Evolutionary conservation across 768 basidiomycete species (phyloP).

Genomic region (Tricholoma saponaceum): DNA sequence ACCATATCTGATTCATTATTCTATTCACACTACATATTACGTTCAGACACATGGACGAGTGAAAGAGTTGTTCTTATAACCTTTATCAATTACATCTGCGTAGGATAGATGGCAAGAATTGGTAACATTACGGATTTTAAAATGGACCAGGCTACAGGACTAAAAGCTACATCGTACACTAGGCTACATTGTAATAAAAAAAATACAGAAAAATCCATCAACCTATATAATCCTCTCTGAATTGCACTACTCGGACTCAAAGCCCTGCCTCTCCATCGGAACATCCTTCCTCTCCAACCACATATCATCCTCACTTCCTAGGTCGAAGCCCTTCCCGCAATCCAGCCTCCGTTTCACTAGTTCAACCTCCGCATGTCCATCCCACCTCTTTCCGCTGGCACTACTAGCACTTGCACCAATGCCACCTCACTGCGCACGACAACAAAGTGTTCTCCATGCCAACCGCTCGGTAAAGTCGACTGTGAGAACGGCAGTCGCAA

Average conservation of each 20-base stretch:
- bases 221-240: no score
- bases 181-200: background rate
- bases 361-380: constrained; percentile 26
- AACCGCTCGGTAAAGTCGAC: constrained; percentile 70
- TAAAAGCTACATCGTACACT: background rate
- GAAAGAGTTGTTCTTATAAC: no score
- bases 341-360: constrained; percentile 55
- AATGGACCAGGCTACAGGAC: no score
- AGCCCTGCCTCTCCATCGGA: constrained; percentile 63
- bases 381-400: constrained; percentile 1
- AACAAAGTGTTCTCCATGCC: constrained; percentile 70
- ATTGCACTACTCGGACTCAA: constrained; percentile 26
- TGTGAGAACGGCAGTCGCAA: constrained; percentile 46
- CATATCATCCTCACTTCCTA: constrained; percentile 56
- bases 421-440: constrained; percentile 41
- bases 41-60: no score
- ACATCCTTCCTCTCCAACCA: constrained; percentile 73
- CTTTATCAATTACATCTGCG: no score
- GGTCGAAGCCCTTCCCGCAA: constrained; percentile 65
- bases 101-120: no score
- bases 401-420: constrained; percentile 5
- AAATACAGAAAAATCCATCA: background rate
- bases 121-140: no score
- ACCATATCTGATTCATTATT: no score
- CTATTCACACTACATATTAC: no score